Conservation (phyloP, 2,329 filamentous ascomycete species). For the Karstenula rhodostoma region DNA sequence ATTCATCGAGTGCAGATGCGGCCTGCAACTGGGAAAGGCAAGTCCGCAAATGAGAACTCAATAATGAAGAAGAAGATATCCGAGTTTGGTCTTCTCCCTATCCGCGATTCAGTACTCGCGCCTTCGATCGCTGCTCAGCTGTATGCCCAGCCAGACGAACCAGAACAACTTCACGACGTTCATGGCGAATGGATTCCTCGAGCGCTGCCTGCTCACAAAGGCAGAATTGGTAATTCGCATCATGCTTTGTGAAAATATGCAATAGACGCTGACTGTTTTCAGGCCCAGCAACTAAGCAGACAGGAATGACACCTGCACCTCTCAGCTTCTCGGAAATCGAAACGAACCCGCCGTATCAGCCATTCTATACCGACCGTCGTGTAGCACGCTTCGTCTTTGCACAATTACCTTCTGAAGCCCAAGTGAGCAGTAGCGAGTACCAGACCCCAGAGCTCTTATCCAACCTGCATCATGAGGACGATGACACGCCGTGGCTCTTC, state of each 20-base stretch:
- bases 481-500: constrained; percentile 60
- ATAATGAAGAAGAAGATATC: constrained; percentile 66
- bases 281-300: constrained; percentile 17
- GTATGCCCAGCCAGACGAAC: constrained; percentile 37
- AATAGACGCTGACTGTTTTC: neutral
- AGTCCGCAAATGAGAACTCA: constrained; percentile 50
- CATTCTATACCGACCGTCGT: constrained; percentile 90
- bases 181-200: constrained; percentile 49
- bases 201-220: constrained; percentile 32
- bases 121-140: constrained; percentile 42
- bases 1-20: constrained; percentile 67
- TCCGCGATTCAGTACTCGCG: constrained; percentile 64
- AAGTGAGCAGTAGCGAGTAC: constrained; percentile 37
- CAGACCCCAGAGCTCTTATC: constrained; percentile 34
- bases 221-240: constrained; percentile 22
- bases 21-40: constrained; percentile 51
- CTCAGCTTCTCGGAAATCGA: constrained; percentile 83
- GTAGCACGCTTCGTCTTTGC: constrained; percentile 78
- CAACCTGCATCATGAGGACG: constrained; percentile 46
- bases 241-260: too few species aligned
- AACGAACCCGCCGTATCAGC: constrained; percentile 93
- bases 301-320: constrained; percentile 55
- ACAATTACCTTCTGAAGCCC: constrained; percentile 37
- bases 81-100: constrained; percentile 71
- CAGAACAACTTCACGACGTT: constrained; percentile 29